Evolutionary conservation across 2,329 filamentous ascomycete genomes (phyloP).

Genomic region (Colletotrichum acutatum): DNA sequence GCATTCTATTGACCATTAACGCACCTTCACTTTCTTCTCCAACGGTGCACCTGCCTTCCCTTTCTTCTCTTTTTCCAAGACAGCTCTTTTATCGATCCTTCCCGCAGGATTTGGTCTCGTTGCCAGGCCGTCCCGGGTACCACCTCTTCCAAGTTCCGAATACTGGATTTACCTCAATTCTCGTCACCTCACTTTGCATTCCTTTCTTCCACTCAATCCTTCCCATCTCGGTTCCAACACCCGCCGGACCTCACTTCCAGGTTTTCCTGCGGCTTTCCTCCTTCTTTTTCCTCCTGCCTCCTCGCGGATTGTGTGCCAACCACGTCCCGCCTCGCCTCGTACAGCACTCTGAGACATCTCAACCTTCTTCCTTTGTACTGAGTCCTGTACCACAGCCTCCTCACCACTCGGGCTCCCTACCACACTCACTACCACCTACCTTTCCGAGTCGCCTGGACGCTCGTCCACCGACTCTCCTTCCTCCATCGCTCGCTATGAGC

Average conservation of each 20-base stretch:
- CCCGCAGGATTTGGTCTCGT: not conserved
- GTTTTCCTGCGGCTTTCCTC: not conserved
- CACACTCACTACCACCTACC: not conserved
- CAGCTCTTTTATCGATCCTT: conserved; percentile 1
- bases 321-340: conserved; percentile 9
- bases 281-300: not conserved
- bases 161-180: not conserved
- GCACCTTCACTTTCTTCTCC: not conserved
- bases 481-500: conserved; percentile 23
- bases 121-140: not conserved
- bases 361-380: conserved; percentile 33
- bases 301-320: not conserved
- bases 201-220: not conserved
- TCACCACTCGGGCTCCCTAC: not conserved
- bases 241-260: not conserved
- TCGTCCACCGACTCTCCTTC: conserved; percentile 27
- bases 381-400: conserved; percentile 24
- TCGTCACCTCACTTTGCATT: not conserved
- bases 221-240: not conserved
- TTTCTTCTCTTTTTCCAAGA: not conserved
- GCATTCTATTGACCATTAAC: not conserved
- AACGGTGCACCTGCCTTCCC: conserved; percentile 5
- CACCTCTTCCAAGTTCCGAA: not conserved
- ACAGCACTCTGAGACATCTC: conserved; percentile 32
- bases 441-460: conserved; percentile 10